Evolutionary conservation across 805 yeast species (phyloP), one percentile per base, ranked within the genome.

Genomic region (Candida saitoana): DNA sequence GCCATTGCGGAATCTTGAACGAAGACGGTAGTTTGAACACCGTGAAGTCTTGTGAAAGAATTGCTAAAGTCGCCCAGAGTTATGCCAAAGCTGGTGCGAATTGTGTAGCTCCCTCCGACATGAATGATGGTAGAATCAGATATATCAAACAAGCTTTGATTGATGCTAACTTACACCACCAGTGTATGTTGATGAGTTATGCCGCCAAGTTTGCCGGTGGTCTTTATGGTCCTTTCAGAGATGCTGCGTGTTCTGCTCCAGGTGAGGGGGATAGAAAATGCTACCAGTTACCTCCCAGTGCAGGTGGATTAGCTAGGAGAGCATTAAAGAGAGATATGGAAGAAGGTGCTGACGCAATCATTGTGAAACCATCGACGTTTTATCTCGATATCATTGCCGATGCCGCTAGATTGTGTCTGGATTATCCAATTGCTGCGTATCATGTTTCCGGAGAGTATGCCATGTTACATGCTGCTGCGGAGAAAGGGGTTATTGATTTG

Each of bases 371-470:
- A 9, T 86, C 96, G 4, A 88, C 98, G 3, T 91, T 93, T 66
- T 93, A 91, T 63, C 73, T 93, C 54, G 99, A 93, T 60, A 76
- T 93, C 40, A 84, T 93, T 65, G 74, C 83, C 43, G 96, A 93
- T 57, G 96, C 99, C 0, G 71, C 90, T 30, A 81, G 77, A 54
- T 73, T 90, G 40, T 87, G 96, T 57, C 63, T 69, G 39, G 93
- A 93, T 60, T 79, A 85, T 52, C 99, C 99, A 19, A 70, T 93
- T 40, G 88, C 96, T 56, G 90, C 95, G 19, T 93, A 93, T 65
- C 99, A 93, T 63, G 99, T 93, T 18, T 81, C 91, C 60, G 99
- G 99, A 32, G 99, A 93, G 66, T 93, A 78, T 58, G 97, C 98
- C 24, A 93, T 93, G 99, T 65, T 93, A 49, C 96, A 90, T 59